A percentile compares a stretch with the other conserved stretches of the same genome.
Conservation (phyloP, 2,329 filamentous ascomycete genomes). For the Diplodia intermedia region DNA sequence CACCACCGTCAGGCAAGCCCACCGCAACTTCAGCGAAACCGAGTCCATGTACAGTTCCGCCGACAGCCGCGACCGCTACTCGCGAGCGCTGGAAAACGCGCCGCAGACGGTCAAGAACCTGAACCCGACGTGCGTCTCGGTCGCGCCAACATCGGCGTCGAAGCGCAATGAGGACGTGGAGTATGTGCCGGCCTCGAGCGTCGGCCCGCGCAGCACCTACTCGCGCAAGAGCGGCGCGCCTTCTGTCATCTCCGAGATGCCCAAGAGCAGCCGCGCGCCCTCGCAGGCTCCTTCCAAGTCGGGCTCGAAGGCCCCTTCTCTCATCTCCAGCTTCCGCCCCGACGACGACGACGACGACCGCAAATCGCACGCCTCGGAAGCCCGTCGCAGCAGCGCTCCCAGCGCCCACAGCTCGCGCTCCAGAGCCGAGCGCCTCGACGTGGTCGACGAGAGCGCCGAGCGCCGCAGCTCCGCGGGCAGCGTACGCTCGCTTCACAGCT, state of each 20-base stretch:
- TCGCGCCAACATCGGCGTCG: constrained; percentile 40
- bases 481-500: constrained; percentile 44
- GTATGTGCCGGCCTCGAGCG: constrained; percentile 44
- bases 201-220: constrained; percentile 20
- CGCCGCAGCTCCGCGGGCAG: constrained; percentile 43
- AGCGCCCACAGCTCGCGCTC: constrained; percentile 26
- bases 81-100: constrained; percentile 28
- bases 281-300: constrained; percentile 19
- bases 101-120: constrained; percentile 31
- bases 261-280: constrained; percentile 20
- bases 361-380: constrained; percentile 19
- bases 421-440: constrained; percentile 2
- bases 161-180: constrained; percentile 42
- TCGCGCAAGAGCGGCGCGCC: constrained; percentile 29
- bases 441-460: constrained; percentile 8
- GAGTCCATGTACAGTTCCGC: constrained; percentile 37
- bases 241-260: constrained; percentile 34
- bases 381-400: constrained; percentile 29
- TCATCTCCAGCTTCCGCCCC: constrained; percentile 48
- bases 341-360: constrained; percentile 39
- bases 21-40: constrained; percentile 49
- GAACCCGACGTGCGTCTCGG: constrained; percentile 42
- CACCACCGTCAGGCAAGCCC: constrained; percentile 34
- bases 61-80: constrained; percentile 33
- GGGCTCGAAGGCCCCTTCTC: constrained; percentile 23